Base-by-base conservation (phyloP, 1,284 basidiomycete species). In the Vanrija pseudolonga region DNA sequence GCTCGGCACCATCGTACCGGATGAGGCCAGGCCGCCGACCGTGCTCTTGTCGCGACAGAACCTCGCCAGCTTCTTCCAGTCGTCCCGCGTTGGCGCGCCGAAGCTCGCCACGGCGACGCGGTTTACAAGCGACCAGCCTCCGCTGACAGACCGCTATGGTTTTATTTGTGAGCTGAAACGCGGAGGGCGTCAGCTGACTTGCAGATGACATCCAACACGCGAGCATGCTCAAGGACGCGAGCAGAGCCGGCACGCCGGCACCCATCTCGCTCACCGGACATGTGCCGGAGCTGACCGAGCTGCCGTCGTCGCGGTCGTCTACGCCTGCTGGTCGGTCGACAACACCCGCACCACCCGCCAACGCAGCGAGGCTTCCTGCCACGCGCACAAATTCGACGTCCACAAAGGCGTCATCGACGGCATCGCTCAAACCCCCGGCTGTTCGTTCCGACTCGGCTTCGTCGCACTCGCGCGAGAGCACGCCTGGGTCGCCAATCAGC, bases 61-160 rank as follows among this genome's bases (percentile, higher is more conserved):
- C 42, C 62, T 72, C 5, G 72, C 71, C 9, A 63, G 60, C 17
- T 72, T 72, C 60, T 71, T 74, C 57, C 66, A 69, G 53, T 59
- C 54, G 14, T 56, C 55, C 18, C 59, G 66, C 23, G 51, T 48
- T 0, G 82, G 40, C 7, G 55, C 50, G 41, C 48, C 55, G n/a
- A 66, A 65, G 47, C 51, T 49, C 80, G 81, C 62, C 8, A 69
- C 71, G 0, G 71, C 73, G 1, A 70, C 82, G 53, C 77, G 71
- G 37, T 82, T 83, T 43, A 81, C 84, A 14, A 80, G 77, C 42
- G 82, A 84, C 40, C 81, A 85, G 44, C 84, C 85, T 2, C 73
- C 74, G 9, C 78, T 96, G 61, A 92, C 93, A 6, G 95, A 97
- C 67, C 85, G 91, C 9, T 98, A 90, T 69, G 95, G 95, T 0